phyloP scores from a whole-genome alignment of 192 early-diverging fungal species.

The Chytriomyces sp. region DNA sequence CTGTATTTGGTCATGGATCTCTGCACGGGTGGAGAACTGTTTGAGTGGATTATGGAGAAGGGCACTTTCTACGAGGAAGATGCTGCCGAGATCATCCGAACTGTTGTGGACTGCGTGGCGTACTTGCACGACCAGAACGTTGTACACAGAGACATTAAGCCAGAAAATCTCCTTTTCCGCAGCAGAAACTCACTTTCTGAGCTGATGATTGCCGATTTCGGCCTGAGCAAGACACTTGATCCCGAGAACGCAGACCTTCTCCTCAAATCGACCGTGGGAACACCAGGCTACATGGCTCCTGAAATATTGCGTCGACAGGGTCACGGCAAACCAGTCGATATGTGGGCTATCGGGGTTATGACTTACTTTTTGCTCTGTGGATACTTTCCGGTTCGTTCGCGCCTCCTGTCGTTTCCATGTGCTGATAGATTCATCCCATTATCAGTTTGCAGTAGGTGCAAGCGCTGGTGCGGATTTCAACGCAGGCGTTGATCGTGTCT shows the following conservation, averaged over 20 bases:
- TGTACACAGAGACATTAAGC: constrained; percentile 68
- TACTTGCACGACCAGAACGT: constrained; percentile 87
- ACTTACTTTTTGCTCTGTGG: constrained; percentile 52
- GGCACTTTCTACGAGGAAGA: constrained; percentile 32
- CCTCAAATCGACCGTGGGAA: constrained; percentile 64
- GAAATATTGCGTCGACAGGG: constrained; percentile 56
- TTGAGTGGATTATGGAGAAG: constrained; percentile 41
- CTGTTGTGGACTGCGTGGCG: constrained; percentile 73
- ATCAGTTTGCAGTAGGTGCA: neutral
- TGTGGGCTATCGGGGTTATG: constrained; percentile 78
- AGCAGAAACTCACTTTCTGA: constrained; percentile 9
- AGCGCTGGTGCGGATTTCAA: constrained; percentile 6
- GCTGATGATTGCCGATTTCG: constrained; percentile 69
- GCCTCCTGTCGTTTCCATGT: constrained; percentile 38
- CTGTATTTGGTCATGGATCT: constrained; percentile 53
- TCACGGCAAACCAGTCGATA: constrained; percentile 74
- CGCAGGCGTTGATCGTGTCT: constrained; percentile 40
- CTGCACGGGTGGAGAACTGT: constrained; percentile 42
- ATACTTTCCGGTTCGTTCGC: constrained; percentile 60
- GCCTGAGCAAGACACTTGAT: constrained; percentile 66
- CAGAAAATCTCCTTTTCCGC: constrained; percentile 39
- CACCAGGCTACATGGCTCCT: constrained; percentile 47
- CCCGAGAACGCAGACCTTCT: constrained; percentile 47
- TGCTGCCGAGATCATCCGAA: constrained; percentile 77
- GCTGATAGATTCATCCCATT: no score